Conservation (phyloP, 176 grass and related monocot species). For the Cenchrus americanus region DNA sequence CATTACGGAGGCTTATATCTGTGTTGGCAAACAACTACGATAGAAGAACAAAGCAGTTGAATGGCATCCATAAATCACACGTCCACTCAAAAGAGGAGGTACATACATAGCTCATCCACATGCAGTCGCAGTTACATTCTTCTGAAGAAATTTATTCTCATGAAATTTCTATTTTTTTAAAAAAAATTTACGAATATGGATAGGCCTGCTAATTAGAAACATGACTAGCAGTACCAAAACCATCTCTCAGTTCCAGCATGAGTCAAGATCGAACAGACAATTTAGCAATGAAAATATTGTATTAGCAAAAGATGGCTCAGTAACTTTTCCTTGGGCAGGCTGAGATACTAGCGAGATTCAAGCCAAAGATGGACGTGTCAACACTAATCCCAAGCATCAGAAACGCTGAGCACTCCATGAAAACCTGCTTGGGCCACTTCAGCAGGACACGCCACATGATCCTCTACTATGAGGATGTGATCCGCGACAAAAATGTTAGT, state of each 20-base stretch:
- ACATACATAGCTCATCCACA: slow-evolving; percentile 41
- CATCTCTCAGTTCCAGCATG: neutral
- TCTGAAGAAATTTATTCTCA: neutral
- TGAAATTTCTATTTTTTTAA: neutral
- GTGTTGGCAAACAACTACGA: slow-evolving; percentile 84
- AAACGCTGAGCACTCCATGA: slow-evolving; percentile 54
- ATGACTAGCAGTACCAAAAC: neutral
- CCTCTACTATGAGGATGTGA: slow-evolving; percentile 90
- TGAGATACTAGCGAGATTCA: slow-evolving; percentile 87
- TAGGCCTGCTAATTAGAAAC: neutral
- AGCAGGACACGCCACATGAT: slow-evolving; percentile 62
- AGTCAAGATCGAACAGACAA: neutral
- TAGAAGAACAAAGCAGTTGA: slow-evolving; percentile 78
- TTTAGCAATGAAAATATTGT: neutral
- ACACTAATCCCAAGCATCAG: slow-evolving; percentile 61
- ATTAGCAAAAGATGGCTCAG: neutral
- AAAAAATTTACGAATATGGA: neutral
- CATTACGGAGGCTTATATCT: slow-evolving; percentile 74
- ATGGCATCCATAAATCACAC: slow-evolving; percentile 90
- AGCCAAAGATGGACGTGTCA: slow-evolving; percentile 60
- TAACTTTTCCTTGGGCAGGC: slow-evolving; percentile 53
- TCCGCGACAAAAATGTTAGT: slow-evolving; percentile 59
- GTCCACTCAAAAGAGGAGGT: slow-evolving; percentile 93
- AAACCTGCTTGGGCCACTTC: slow-evolving; percentile 53
- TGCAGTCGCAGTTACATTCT: slow-evolving; percentile 10